Conservation (phyloP, 306 rosid species). For the Parietaria judaica region DNA sequence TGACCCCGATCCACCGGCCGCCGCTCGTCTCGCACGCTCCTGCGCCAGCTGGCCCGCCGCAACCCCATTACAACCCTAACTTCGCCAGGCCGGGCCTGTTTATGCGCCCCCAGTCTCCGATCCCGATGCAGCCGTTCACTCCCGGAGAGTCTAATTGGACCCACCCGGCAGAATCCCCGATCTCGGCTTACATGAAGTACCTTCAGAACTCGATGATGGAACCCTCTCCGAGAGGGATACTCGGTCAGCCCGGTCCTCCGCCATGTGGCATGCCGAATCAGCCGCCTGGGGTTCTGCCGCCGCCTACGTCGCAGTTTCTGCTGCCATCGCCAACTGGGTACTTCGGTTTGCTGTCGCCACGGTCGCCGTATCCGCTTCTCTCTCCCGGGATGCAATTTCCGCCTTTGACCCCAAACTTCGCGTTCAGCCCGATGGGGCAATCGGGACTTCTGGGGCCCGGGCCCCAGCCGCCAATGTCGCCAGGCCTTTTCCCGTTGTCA, state of each 20-base stretch:
- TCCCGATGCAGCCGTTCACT: constrained; percentile 31
- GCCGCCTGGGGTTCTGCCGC: constrained; percentile 58
- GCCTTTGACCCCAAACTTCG: constrained; percentile 64
- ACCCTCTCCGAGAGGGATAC: constrained; percentile 52
- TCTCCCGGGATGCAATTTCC: constrained; percentile 82
- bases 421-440: constrained; percentile 64
- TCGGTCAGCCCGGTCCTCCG: constrained; percentile 41
- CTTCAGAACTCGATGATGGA: constrained; percentile 68
- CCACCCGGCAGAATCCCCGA: constrained; percentile 72
- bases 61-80: constrained; percentile 41
- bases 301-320: constrained; percentile 80
- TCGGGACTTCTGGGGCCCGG: constrained; percentile 91
- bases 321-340: constrained; percentile 77
- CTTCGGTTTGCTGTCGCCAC: constrained; percentile 63
- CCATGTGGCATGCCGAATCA: constrained; percentile 18
- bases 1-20: constrained; percentile 61
- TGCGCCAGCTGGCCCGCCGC: constrained; percentile 41
- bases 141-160: constrained; percentile 50
- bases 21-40: constrained; percentile 45
- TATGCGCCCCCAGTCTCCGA: constrained; percentile 53
- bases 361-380: constrained; percentile 65
- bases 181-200: constrained; percentile 86
- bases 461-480: constrained; percentile 81
- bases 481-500: constrained; percentile 73
- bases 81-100: constrained; percentile 49